Base-by-base conservation (phyloP, 495 filamentous ascomycete genomes). In the Podospora australis region DNA sequence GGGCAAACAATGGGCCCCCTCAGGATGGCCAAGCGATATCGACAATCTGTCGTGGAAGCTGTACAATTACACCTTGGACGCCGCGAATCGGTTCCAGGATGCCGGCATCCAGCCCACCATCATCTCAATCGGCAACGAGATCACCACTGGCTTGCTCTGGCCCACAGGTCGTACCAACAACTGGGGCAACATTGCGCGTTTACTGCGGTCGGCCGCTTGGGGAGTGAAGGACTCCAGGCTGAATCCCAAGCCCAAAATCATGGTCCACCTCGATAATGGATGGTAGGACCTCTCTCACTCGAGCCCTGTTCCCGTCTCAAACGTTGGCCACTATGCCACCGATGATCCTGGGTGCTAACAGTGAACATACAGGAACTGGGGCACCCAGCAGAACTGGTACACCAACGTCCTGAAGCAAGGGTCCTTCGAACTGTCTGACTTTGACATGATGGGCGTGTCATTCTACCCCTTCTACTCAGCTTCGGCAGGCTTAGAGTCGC, bases 71-170 rank as follows among this genome's bases (percentile, higher is more conserved):
- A 86, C 82, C 0, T 49, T 78, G 1, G 70, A 74, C 4, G 75
- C 78, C 3, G 77, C 72, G 47, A 82, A 86, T 55, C 62, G 70
- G 22, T 85, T 86, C 60, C 70, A 75, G 0, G 59, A 62, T 6
- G 73, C 71, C 22, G 68, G 68, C 10, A 66, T 84, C 25, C 61
- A 72, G n/a, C 72, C 83, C 9, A 69, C 67, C 6, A 78, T 87
- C 17, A 68, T 87, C 25, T 84, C 81, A 3, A 80, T 87, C 53
- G 82, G 82, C 35, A 87, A 86, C 56, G 83, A 86, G 49, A 87
- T 87, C 52, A 72, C 77, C 2, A 59, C 63, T 4, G 82, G 83
- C 1, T 61, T 87, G 5, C 70, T 86, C 44, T 82, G 78, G 75
- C 83, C 83, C 0, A 73, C 80, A 0, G 82, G 82, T 8, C 54